These are phyloP conservation scores for Galerina sulciceps DNA, from an alignment of 768 basidiomycete genomes.

Conservation along the genomic window DNA sequence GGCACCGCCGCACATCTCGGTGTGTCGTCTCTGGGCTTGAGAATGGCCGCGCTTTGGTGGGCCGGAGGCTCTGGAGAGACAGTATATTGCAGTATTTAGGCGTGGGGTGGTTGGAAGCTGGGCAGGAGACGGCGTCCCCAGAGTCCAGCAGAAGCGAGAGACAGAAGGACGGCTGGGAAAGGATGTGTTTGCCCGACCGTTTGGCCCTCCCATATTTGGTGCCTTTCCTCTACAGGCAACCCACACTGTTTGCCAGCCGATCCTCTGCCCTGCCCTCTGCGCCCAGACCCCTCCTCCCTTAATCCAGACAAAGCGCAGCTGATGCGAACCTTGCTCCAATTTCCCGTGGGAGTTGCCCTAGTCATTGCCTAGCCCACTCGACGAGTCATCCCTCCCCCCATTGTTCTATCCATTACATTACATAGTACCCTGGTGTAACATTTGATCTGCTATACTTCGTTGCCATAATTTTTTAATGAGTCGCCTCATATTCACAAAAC, in stretches of 20 bases:
- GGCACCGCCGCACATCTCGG: constrained; percentile 27
- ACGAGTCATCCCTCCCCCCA: neutral
- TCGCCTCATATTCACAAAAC: too few relatives aligned
- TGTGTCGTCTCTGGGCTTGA: constrained; percentile 13
- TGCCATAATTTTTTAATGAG: too few relatives aligned
- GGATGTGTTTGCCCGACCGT: neutral
- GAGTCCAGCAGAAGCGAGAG: constrained; percentile 2
- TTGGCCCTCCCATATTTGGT: neutral
- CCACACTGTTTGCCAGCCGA: neutral
- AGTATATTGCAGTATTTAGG: too few relatives aligned
- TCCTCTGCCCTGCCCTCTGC: too few relatives aligned
- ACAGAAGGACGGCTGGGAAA: constrained; percentile 5
- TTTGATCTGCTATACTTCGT: too few relatives aligned
- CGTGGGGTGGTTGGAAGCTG: too few relatives aligned
- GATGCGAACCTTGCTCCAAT: neutral
- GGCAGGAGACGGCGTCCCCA: neutral
- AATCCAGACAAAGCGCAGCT: constrained; percentile 5
- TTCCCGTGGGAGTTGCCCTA: neutral
- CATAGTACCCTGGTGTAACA: too few relatives aligned
- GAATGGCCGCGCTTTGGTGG: neutral
- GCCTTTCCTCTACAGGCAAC: neutral
- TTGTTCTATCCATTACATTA: neutral
- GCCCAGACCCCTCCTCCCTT: neutral
- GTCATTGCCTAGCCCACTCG: too few relatives aligned
- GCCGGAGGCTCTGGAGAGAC: too few relatives aligned